Evolutionary conservation across 495 filamentous ascomycete species (phyloP), one percentile per base, ranked within the genome.

Genomic region (Copromyces sp.): DNA sequence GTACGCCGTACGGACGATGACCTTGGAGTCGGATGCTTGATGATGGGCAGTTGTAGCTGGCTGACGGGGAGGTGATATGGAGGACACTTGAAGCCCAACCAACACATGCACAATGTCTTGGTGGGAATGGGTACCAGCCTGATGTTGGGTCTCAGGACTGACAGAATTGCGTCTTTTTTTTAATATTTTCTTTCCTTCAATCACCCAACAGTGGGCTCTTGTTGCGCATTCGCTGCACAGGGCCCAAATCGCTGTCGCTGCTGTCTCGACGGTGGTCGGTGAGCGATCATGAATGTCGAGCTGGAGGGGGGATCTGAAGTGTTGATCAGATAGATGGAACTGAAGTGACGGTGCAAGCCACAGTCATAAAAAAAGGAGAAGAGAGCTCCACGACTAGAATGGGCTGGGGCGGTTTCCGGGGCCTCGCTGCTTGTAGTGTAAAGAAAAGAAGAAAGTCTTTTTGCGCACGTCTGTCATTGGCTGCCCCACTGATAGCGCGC

Each of bases 401-500:
- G 47, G 32, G 69, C 75, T 74, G 29, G n/a, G 17, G 68, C 37
- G 69, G 69, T 9, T 71, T 32, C 24, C 69, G 32, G 69, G 24
- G 39, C 2, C 59, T 24, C 24, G 24, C 24, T 37, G 40, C 69
- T 71, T 71, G 68, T 3, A 59, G 24, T 71, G 68, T 3, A 59
- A 37, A 47, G 61, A 61, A 41, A 68, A 38, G 44, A 47, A 71
- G 39, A 38, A 73, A 68, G 38, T 71, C 69, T 74, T 35, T 65
- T 37, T 71, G 72, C 45, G n/a, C 24, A 35, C 39, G 39, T 44
- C 69, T 44, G 45, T 59, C 38, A 74, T 74, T 74, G 72, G 72
- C 53, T 68, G 68, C 72, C 61, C 72, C 72, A 71, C 47, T 37
- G 53, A 35, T 35, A 65, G 53, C 53, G 29, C 29, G 14, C 29